Conservation (phyloP, 768 basidiomycete species). For the Termitomyces sp. region DNA sequence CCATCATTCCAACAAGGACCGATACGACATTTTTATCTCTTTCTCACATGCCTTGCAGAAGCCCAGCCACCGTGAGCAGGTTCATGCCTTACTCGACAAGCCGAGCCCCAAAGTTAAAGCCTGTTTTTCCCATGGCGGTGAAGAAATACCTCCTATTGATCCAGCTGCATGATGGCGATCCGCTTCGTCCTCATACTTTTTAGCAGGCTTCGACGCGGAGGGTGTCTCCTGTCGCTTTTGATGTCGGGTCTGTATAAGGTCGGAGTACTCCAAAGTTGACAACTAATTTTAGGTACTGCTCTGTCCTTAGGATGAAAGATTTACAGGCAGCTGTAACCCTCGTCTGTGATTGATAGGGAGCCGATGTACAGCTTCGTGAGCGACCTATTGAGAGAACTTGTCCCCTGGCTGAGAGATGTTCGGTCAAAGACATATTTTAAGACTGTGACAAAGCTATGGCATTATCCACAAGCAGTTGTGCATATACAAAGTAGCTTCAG, state of each 20-base stretch:
- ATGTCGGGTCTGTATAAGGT: constrained; percentile 20
- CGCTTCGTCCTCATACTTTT: constrained; percentile 22
- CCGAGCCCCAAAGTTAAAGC: constrained; percentile 16
- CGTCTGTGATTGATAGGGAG: constrained; percentile 4
- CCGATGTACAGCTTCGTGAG: constrained; percentile 23
- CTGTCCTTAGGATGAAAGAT: constrained; percentile 23
- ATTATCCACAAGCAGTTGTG: constrained; percentile 8
- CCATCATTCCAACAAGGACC: constrained; percentile 12
- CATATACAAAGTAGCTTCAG: constrained; percentile 18
- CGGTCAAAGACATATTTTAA: constrained; percentile 12
- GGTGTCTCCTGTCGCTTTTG: constrained; percentile 22
- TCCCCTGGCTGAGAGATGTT: constrained; percentile 15
- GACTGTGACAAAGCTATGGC: constrained; percentile 7
- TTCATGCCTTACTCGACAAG: constrained; percentile 21
- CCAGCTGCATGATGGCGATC: constrained; percentile 23
- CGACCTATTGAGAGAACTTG: constrained; percentile 19
- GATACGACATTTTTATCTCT: constrained; percentile 21
- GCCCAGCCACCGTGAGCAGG: constrained; percentile 18
- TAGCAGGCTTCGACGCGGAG: constrained; percentile 22
- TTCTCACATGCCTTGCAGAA: constrained; percentile 24
- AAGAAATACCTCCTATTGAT: constrained; percentile 9
- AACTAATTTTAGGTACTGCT: constrained; percentile 15
- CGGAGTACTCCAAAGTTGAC: constrained; percentile 8
- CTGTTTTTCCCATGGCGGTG: constrained; percentile 20
- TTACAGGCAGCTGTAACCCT: constrained; percentile 15